Conservation (phyloP, 176 grass and related monocot genomes). For the Bonia amplexicaulis region DNA sequence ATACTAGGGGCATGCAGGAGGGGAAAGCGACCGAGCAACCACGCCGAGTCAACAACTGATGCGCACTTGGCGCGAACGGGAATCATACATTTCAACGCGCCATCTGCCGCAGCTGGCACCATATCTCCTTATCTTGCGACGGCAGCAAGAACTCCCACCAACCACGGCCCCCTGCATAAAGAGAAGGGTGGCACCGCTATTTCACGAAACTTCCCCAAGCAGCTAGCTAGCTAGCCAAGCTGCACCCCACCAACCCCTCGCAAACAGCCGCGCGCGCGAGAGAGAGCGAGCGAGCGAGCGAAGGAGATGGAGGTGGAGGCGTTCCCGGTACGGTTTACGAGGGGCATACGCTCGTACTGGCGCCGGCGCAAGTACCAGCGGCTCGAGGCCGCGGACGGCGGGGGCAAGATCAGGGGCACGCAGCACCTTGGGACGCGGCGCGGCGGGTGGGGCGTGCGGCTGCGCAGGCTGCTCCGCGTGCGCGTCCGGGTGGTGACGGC, state of each 20-base stretch:
- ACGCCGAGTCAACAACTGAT: neutral
- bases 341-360: slow-evolving; percentile 63
- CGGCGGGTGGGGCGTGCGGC: slow-evolving; percentile 9
- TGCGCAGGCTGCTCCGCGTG: slow-evolving; percentile 31
- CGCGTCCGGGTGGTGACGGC: slow-evolving; percentile 22
- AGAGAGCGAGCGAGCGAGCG: neutral
- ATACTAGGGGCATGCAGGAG: neutral
- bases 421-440: slow-evolving; percentile 36
- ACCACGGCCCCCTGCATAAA: neutral
- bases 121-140: neutral
- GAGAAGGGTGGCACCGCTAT: neutral
- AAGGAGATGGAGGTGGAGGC: slow-evolving; percentile 39
- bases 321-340: slow-evolving; percentile 67
- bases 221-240: neutral
- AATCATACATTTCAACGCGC: neutral
- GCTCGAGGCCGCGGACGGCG: slow-evolving; percentile 12
- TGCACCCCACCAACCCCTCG: neutral
- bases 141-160: neutral
- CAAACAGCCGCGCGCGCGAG: neutral
- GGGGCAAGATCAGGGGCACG: neutral
- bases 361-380: slow-evolving; percentile 60
- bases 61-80: neutral
- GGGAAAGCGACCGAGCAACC: neutral
- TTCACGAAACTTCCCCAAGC: neutral
- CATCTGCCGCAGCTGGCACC: neutral